A percentile compares a stretch with the other conserved stretches of the same genome.
phyloP scores from a whole-genome alignment of 192 early-diverging fungal genomes.

The Funneliformis geosporum region DNA sequence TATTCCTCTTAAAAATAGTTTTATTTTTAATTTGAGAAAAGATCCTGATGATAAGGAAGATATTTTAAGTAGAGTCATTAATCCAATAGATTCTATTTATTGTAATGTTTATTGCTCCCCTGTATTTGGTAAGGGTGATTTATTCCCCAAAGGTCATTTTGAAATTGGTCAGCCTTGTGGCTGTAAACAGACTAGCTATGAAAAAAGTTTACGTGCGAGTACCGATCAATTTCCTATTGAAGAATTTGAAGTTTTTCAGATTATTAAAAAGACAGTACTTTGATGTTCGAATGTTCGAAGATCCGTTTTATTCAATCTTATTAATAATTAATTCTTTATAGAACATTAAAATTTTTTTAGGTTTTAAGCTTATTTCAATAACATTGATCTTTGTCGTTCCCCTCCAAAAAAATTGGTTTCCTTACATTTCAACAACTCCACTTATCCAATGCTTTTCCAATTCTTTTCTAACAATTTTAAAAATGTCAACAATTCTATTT shows the following conservation, averaged over 20 bases:
- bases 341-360: no score
- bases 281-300: no score
- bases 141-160: constrained; percentile 28
- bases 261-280: background rate
- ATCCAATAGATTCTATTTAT: constrained; percentile 23
- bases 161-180: constrained; percentile 9
- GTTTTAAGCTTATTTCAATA: no score
- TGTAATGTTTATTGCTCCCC: constrained; percentile 28
- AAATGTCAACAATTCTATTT: background rate
- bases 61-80: constrained; percentile 16
- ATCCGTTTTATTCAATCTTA: no score
- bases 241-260: constrained; percentile 21
- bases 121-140: constrained; percentile 30
- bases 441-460: background rate
- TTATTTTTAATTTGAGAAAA: constrained; percentile 8
- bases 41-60: background rate
- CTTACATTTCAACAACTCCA: background rate
- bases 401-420: no score
- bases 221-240: constrained; percentile 19
- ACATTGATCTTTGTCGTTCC: no score
- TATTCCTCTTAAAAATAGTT: constrained; percentile 18
- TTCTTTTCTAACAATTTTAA: background rate
- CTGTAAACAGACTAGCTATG: constrained; percentile 25
- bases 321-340: no score
- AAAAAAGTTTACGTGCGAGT: background rate